A percentile compares a stretch with the other conserved stretches of the same genome.
These are phyloP conservation scores for Aspergillus persii DNA, from an alignment of 2,329 filamentous ascomycete genomes.

Conservation along the genomic window DNA sequence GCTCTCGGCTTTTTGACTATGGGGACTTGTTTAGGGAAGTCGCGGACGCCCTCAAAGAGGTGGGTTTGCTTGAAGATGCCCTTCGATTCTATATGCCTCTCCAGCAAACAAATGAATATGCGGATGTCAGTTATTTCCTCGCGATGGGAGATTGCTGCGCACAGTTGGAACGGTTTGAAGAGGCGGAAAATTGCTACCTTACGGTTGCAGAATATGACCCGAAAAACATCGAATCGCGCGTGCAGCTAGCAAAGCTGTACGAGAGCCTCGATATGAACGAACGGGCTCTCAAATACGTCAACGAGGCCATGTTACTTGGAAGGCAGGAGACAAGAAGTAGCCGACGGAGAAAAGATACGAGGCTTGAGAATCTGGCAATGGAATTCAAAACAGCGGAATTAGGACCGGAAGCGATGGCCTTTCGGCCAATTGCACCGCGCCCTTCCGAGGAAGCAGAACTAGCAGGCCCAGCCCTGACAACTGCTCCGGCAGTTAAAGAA, in stretches of 20 bases:
- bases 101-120: conserved; percentile 45
- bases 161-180: conserved; percentile 59
- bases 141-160: conserved; percentile 63
- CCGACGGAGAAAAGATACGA: conserved; percentile 34
- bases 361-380: conserved; percentile 41
- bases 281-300: conserved; percentile 73
- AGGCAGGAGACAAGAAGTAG: conserved; percentile 38
- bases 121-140: conserved; percentile 51
- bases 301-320: conserved; percentile 69
- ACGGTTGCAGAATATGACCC: conserved; percentile 70
- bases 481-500: conserved; percentile 16
- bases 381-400: conserved; percentile 34
- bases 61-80: conserved; percentile 53
- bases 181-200: conserved; percentile 76
- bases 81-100: conserved; percentile 58
- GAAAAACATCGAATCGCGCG: conserved; percentile 71
- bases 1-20: conserved; percentile 61
- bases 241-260: conserved; percentile 80
- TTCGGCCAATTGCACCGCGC: conserved; percentile 22
- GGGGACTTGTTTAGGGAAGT: conserved; percentile 76
- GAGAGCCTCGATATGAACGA: conserved; percentile 71
- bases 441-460: conserved; percentile 3
- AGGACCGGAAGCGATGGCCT: conserved; percentile 9
- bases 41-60: conserved; percentile 57
- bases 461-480: conserved; percentile 16